phyloP scores from a whole-genome alignment of 345 rosid species.

The Rhodamnia argentea region DNA sequence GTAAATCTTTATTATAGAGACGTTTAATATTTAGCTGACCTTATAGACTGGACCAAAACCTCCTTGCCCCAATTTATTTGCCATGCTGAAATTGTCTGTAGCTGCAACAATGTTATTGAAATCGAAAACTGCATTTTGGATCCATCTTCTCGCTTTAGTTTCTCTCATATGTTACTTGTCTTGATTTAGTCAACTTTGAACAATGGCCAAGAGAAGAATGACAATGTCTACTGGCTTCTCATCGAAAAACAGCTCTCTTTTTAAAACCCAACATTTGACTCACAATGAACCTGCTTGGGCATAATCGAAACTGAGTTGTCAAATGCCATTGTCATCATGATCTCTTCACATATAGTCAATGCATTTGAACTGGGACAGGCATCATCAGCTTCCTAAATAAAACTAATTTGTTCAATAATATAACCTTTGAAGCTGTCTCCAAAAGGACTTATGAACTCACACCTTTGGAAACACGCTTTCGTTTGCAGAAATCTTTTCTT shows the following conservation, averaged over 20 bases:
- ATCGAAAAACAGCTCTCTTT: neutral
- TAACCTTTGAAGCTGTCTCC: no score
- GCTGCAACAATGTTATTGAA: neutral
- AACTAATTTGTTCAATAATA: neutral
- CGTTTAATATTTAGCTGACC: neutral
- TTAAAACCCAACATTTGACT: neutral
- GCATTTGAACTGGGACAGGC: neutral
- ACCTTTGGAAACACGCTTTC: no score
- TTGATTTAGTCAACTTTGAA: neutral
- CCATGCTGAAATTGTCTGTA: neutral
- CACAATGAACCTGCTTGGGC: neutral
- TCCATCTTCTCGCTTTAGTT: no score
- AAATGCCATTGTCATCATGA: neutral
- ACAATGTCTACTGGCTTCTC: neutral
- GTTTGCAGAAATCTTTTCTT: no score
- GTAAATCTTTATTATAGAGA: neutral
- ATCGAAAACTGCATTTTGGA: no score
- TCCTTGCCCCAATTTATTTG: neutral
- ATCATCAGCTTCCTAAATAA: neutral
- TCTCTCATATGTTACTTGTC: neutral
- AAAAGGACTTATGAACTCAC: no score
- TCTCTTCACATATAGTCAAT: neutral
- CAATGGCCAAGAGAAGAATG: neutral
- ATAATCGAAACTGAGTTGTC: neutral
- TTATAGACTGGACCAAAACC: constrained; percentile 1